phyloP scores from a whole-genome alignment of 176 grass and related monocot genomes.

The Phoenix roebelenii region DNA sequence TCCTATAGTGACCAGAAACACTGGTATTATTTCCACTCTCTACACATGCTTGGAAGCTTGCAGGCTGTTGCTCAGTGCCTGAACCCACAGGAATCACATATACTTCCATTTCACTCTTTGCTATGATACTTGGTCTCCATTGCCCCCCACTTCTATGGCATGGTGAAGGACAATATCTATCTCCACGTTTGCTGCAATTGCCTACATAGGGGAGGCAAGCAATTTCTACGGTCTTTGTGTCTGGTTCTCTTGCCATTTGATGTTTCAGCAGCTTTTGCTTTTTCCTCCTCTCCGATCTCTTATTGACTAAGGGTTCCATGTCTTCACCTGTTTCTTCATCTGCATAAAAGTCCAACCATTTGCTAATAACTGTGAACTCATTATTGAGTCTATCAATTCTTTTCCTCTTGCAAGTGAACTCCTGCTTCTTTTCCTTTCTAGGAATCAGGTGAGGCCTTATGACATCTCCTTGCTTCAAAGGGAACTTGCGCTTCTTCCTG shows the following conservation, averaged over 20 bases:
- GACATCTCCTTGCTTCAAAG: constrained; percentile 5
- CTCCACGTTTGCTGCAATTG: no score
- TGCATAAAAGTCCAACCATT: constrained; percentile 50
- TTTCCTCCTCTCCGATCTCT: constrained; percentile 51
- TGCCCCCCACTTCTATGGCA: no score
- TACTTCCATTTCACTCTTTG: no score
- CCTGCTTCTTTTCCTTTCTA: constrained; percentile 21
- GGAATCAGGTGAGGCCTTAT: neutral
- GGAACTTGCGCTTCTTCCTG: constrained; percentile 10
- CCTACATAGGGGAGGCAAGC: no score
- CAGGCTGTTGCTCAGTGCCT: no score
- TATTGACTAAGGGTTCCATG: constrained; percentile 45
- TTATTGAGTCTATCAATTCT: neutral
- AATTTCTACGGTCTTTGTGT: neutral
- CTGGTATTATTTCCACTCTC: no score
- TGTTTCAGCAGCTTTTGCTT: constrained; percentile 29
- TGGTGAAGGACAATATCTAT: no score
- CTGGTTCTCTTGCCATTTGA: constrained; percentile 24
- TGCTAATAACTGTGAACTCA: constrained; percentile 23
- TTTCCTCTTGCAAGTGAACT: constrained; percentile 16
- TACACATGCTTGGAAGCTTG: no score
- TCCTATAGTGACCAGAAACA: no score
- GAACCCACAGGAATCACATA: no score
- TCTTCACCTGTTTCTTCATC: constrained; percentile 53
- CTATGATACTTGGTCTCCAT: no score